Evolutionary conservation across 257 asterid species (phyloP).

Genomic region (Nicotiana benthamiana): DNA sequence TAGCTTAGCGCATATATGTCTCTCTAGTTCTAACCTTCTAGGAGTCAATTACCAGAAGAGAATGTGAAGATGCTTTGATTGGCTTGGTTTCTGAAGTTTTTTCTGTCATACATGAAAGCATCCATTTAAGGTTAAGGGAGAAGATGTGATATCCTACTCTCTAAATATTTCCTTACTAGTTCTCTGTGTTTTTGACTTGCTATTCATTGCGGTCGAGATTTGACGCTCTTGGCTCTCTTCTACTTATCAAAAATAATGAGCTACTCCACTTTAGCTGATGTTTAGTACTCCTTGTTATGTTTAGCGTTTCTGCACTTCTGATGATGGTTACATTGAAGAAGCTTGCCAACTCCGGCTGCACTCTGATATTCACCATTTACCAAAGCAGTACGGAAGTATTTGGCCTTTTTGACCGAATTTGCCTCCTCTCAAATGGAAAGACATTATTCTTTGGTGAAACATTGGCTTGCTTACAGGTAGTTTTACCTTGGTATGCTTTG

Average conservation of each 20-base stretch:
- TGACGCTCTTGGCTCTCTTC: background rate
- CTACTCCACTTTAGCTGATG: conserved; percentile 5
- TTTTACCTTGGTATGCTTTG: conserved; percentile 3
- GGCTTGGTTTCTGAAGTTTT: background rate
- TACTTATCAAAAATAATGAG: background rate
- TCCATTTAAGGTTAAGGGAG: background rate
- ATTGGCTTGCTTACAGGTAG: conserved; percentile 94
- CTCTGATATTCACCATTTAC: conserved; percentile 77
- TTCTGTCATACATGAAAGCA: background rate
- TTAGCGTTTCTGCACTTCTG: conserved; percentile 88
- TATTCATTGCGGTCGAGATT: background rate
- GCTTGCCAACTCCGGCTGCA: conserved; percentile 95
- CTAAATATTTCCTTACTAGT: background rate
- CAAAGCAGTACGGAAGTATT: conserved; percentile 99
- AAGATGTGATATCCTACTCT: background rate
- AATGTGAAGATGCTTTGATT: background rate
- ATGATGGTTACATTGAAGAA: conserved; percentile 97
- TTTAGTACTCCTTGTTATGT: conserved; percentile 1
- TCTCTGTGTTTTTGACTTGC: background rate
- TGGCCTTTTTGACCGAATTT: conserved; percentile 93
- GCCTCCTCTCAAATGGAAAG: conserved; percentile 96
- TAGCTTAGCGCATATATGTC: background rate
- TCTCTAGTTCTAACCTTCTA: background rate
- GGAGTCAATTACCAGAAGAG: background rate
- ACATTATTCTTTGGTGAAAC: conserved; percentile 97